A percentile compares a stretch with the other conserved stretches of the same genome.
phyloP scores from a whole-genome alignment of 2,329 filamentous ascomycete species.

The Metarhizium anisopliae region DNA sequence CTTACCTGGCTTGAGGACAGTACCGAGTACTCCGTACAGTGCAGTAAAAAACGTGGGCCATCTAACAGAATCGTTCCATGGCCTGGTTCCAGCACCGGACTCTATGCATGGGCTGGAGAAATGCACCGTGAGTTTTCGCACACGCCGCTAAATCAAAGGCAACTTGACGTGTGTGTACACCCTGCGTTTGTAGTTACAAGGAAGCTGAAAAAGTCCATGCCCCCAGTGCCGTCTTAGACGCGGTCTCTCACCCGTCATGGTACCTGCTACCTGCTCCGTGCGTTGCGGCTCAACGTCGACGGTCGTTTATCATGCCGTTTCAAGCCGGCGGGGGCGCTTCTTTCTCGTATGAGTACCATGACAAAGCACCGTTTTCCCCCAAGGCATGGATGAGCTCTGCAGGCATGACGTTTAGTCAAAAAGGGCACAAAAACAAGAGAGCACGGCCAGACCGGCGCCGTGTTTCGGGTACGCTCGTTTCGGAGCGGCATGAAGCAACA shows the following conservation, averaged over 20 bases:
- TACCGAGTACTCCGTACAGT: too few relatives aligned
- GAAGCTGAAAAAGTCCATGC: neutral
- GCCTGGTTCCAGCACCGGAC: neutral
- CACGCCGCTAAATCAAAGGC: neutral
- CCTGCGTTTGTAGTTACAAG: neutral
- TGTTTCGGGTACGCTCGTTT: neutral
- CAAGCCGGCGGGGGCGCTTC: neutral
- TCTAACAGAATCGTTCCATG: neutral
- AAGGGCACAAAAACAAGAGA: too few relatives aligned
- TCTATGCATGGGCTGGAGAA: neutral
- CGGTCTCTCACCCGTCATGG: neutral
- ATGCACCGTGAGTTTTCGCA: neutral
- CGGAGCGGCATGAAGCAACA: neutral
- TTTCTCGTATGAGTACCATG: too few relatives aligned
- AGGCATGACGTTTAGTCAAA: neutral
- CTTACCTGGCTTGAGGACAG: too few relatives aligned
- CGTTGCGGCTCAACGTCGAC: neutral
- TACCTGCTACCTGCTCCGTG: neutral
- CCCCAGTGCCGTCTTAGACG: neutral
- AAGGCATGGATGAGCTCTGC: too few relatives aligned
- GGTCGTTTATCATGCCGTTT: neutral
- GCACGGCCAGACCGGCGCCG: too few relatives aligned
- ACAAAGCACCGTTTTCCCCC: neutral
- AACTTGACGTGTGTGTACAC: neutral
- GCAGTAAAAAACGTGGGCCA: neutral